Percentiles rank a stretch among this genome's conserved stretches.
Conservation (phyloP, 768 basidiomycete genomes). For the Suillus spraguei region DNA sequence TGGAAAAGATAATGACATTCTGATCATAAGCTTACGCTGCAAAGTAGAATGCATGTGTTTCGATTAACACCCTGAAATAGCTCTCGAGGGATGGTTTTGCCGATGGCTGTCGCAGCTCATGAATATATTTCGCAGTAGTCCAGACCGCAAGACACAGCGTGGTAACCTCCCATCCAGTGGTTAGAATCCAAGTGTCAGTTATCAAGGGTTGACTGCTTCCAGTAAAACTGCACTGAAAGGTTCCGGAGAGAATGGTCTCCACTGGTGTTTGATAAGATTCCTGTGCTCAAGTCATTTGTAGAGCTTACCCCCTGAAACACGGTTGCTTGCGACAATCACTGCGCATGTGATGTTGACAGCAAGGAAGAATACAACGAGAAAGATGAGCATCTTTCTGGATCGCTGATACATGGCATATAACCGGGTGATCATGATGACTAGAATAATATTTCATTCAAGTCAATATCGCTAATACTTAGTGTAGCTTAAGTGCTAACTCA, state of each 20-base stretch:
- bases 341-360: neutral
- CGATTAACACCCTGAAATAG: neutral
- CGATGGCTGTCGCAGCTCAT: neutral
- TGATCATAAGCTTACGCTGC: neutral
- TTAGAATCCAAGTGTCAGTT: neutral
- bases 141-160: neutral
- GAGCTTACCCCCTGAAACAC: neutral
- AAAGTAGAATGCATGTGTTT: neutral
- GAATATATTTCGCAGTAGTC: neutral
- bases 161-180: neutral
- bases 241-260: neutral
- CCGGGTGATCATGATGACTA: neutral
- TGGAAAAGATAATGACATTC: neutral
- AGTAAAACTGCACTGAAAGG: neutral
- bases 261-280: neutral
- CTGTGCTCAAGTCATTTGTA: neutral
- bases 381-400: neutral
- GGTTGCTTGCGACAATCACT: neutral
- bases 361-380: neutral
- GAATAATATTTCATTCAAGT: neutral
- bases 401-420: neutral
- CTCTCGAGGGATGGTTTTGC: neutral
- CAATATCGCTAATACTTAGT: neutral
- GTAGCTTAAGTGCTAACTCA: neutral
- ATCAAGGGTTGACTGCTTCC: neutral